Conservation (phyloP, 2,329 filamentous ascomycete species). For the Hypoxylon sp. region DNA sequence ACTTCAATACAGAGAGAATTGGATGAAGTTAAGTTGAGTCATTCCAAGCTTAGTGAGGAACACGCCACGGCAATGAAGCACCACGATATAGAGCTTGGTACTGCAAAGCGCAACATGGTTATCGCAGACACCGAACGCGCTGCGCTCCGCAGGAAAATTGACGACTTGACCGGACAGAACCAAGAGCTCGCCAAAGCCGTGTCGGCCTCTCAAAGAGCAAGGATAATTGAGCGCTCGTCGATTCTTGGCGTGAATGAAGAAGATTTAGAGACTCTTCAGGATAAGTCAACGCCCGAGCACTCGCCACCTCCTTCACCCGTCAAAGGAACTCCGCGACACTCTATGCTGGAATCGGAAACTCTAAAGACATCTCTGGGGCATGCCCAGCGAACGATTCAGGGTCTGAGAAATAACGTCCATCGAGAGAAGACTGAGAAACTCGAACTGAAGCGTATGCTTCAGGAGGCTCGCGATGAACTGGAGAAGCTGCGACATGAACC, state of each 20-base stretch:
- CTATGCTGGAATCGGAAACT: slow-evolving; percentile 94
- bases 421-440: slow-evolving; percentile 99
- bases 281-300: slow-evolving; percentile 85
- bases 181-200: slow-evolving; percentile 90
- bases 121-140: slow-evolving; percentile 83
- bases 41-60: slow-evolving; percentile 86
- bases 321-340: slow-evolving; percentile 92
- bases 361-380: slow-evolving; percentile 94
- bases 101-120: slow-evolving; percentile 83
- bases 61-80: slow-evolving; percentile 82
- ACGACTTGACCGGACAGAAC: slow-evolving; percentile 90
- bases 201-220: slow-evolving; percentile 76
- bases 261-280: slow-evolving; percentile 74
- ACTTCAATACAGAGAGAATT: slow-evolving; percentile 84
- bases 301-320: slow-evolving; percentile 91
- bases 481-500: slow-evolving; percentile 76
- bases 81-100: slow-evolving; percentile 89
- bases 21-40: slow-evolving; percentile 86
- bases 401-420: slow-evolving; percentile 93
- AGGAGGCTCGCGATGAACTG: slow-evolving; percentile 93
- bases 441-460: slow-evolving; percentile 93
- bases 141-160: slow-evolving; percentile 86
- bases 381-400: slow-evolving; percentile 96
- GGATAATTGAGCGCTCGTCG: slow-evolving; percentile 75
- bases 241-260: slow-evolving; percentile 73